Evolutionary conservation across 2,329 filamentous ascomycete genomes (phyloP).

Genomic region (Byssochlamys sp.): DNA sequence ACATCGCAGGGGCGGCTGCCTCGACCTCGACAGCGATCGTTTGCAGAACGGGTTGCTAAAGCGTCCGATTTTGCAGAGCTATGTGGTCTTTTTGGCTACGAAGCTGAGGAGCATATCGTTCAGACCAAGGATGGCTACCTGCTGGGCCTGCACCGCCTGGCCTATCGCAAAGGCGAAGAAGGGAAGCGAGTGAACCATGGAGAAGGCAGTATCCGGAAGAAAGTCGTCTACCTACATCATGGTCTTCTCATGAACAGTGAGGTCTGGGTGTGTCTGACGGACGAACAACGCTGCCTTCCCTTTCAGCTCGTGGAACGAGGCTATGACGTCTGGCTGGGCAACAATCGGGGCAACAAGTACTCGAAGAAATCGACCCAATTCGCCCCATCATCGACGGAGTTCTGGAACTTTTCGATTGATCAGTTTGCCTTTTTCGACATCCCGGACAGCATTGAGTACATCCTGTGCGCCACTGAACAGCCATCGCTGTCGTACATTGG

Average conservation of each 20-base stretch:
- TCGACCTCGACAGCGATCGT: constrained; percentile 57
- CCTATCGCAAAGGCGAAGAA: constrained; percentile 73
- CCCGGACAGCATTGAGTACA: constrained; percentile 85
- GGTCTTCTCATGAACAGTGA: constrained; percentile 97
- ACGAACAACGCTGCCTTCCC: constrained; percentile 73
- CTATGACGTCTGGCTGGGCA: constrained; percentile 95
- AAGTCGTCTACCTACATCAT: constrained; percentile 87
- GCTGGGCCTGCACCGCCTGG: constrained; percentile 77
- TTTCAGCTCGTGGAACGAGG: constrained; percentile 82
- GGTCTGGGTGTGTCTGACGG: constrained; percentile 90
- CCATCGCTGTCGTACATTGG: constrained; percentile 87
- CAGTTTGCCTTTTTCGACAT: constrained; percentile 98
- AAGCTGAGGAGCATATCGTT: constrained; percentile 89
- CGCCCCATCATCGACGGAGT: constrained; percentile 64
- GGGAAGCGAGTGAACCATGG: constrained; percentile 63
- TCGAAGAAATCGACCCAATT: constrained; percentile 80
- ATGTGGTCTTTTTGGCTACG: constrained; percentile 84
- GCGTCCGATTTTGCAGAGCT: constrained; percentile 88
- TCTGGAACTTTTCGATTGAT: constrained; percentile 98
- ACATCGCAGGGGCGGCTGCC: constrained; percentile 60
- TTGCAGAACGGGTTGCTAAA: constrained; percentile 69
- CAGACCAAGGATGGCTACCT: constrained; percentile 91
- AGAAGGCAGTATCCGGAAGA: constrained; percentile 60
- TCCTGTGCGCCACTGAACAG: constrained; percentile 72
- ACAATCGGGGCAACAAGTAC: constrained; percentile 98